Conservation (phyloP, 305 asterid species). For the Plantago coronopus region DNA sequence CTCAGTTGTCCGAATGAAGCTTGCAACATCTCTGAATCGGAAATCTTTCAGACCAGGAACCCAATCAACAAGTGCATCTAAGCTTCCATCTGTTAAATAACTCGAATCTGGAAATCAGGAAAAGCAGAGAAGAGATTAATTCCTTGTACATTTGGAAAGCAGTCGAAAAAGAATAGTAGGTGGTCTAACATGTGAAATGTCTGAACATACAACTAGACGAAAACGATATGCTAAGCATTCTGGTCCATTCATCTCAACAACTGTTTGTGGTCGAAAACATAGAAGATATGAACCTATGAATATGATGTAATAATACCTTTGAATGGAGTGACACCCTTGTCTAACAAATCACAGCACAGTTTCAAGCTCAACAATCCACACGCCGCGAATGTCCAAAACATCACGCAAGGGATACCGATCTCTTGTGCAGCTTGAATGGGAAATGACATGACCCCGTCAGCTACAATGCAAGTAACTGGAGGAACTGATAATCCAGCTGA, state of each 20-base stretch:
- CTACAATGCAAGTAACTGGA: constrained; percentile 38
- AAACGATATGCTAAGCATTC: too few species aligned
- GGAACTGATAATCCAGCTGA: constrained; percentile 25
- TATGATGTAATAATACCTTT: constrained; percentile 31
- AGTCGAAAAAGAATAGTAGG: too few species aligned
- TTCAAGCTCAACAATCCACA: constrained; percentile 32
- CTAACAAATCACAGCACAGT: constrained; percentile 25
- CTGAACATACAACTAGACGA: too few species aligned
- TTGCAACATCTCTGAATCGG: constrained; percentile 32
- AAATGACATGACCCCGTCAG: constrained; percentile 45
- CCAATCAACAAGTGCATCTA: constrained; percentile 34
- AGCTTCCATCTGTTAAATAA: constrained; percentile 30
- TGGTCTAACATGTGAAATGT: too few species aligned
- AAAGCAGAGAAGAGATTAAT: neutral
- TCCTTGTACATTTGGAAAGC: neutral
- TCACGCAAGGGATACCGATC: constrained; percentile 37
- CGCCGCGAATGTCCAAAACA: constrained; percentile 48
- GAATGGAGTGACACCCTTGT: constrained; percentile 36
- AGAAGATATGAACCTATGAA: neutral
- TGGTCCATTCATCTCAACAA: neutral
- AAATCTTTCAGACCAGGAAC: constrained; percentile 31
- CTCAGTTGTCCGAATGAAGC: constrained; percentile 25
- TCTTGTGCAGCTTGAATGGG: constrained; percentile 36
- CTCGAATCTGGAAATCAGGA: constrained; percentile 27
- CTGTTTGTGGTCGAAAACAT: neutral